Base-by-base conservation (phyloP, 768 basidiomycete genomes). In the Naganishia randhawae region DNA sequence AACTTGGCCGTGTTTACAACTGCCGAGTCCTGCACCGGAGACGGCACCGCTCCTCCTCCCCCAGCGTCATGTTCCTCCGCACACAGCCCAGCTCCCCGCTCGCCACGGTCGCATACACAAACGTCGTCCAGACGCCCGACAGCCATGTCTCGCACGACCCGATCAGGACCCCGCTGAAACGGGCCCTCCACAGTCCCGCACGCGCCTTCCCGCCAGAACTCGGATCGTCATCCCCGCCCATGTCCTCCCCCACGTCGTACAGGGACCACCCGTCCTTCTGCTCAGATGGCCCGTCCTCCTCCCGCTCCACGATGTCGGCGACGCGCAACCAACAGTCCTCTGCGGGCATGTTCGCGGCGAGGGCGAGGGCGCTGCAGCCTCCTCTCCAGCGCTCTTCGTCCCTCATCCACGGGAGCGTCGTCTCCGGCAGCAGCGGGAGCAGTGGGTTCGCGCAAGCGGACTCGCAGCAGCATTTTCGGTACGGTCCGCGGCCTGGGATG, bases 81-180 rank as follows among this genome's bases (percentile, higher is more conserved):
- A 5, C 32, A 29, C 66, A 65, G 25, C 50, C 50, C 19, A 54
- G 50, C 48, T 65, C 64, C 4, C 64, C 64, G 1, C 52, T 65
- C 9, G 41, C 64, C 16, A 65, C 64, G 25, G 37, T 41, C 37
- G 45, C 66, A 16, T 57, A 48, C 53, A 45, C 66, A 19, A 31
- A 53, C 53, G 35, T 32, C 50, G n/a, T 41, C 33, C 14, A 42
- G 19, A 66, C 48, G 1, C 55, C 66, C 2, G 27, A 52, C 66
- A 53, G 50, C 31, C 42, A 57, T 8, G 4, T 4, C 11, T 17
- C 45, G 7, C 11, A 33, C 54, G 45, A 61, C 35, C 54, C 33
- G 14, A 32, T 57, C 37, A 67, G 29, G 39, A 67, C 66, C n/a
- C 57, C 57, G 17, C 41, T 39, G 13, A 61, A 61, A 13, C 2